Conservation (phyloP, 2,329 filamentous ascomycete species). For the Intubia oerlemansii region DNA sequence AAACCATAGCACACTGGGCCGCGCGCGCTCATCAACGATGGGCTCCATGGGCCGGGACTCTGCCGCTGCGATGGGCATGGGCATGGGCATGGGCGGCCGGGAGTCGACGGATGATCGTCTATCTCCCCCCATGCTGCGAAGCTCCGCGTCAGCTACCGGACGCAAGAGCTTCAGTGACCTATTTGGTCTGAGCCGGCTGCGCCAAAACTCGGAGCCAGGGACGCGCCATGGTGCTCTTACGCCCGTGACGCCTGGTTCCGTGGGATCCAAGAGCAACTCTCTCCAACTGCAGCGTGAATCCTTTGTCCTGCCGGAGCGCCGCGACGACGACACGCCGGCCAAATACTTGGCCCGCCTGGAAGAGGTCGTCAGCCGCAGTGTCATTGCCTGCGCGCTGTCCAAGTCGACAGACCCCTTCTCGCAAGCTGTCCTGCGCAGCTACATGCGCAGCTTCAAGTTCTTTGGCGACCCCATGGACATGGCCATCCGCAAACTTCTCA, state of each 20-base stretch:
- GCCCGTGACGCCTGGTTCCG: constrained; percentile 44
- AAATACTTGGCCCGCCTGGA: constrained; percentile 75
- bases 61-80: too few species aligned
- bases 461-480: constrained; percentile 97
- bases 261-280: constrained; percentile 60
- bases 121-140: constrained; percentile 45
- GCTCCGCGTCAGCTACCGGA: constrained; percentile 61
- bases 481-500: constrained; percentile 83
- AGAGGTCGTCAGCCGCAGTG: constrained; percentile 55
- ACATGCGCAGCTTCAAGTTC: constrained; percentile 87
- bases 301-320: constrained; percentile 49
- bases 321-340: constrained; percentile 75
- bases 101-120: constrained; percentile 51
- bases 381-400: constrained; percentile 67
- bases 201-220: constrained; percentile 58
- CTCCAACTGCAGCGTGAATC: constrained; percentile 56
- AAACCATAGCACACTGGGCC: not conserved
- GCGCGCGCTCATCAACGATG: constrained; percentile 75
- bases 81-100: constrained; percentile 48
- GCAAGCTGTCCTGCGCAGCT: constrained; percentile 67
- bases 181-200: constrained; percentile 54
- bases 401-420: constrained; percentile 76
- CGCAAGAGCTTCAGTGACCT: constrained; percentile 86
- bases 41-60: constrained; percentile 59
- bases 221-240: constrained; percentile 44